Evolutionary conservation across 805 yeast species (phyloP).

Genomic region (Lipomyces mesembrius): DNA sequence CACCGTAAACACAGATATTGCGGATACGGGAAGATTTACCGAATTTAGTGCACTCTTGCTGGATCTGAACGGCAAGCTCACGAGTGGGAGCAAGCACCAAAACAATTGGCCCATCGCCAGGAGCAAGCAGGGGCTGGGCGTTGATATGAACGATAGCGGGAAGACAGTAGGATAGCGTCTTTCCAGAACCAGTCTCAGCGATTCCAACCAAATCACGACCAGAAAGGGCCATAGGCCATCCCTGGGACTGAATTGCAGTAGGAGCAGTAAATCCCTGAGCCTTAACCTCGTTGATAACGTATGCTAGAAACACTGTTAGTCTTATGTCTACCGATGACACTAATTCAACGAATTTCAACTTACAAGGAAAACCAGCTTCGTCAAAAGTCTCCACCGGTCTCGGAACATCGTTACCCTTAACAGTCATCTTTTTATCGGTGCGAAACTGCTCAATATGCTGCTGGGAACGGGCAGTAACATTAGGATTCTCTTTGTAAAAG

Average conservation of each 20-base stretch:
- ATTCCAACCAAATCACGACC: conserved; percentile 99
- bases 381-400: conserved; percentile 91
- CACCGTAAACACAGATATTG: conserved; percentile 88
- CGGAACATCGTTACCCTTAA: conserved; percentile 83
- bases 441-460: conserved; percentile 77
- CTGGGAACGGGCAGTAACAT: conserved; percentile 74
- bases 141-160: conserved; percentile 94
- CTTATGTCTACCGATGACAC: not conserved
- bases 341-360: not conserved
- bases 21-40: conserved; percentile 90
- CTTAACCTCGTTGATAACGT: conserved; percentile 85
- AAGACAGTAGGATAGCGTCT: conserved; percentile 93
- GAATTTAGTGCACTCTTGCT: conserved; percentile 92
- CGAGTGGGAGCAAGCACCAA: conserved; percentile 97
- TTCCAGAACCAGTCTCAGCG: conserved; percentile 99
- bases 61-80: conserved; percentile 98
- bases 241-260: conserved; percentile 97
- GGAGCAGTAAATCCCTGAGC: conserved; percentile 92
- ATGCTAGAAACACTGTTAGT: conserved; percentile 49
- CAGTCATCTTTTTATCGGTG: conserved; percentile 81
- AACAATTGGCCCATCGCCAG: conserved; percentile 97
- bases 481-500: conserved; percentile 85
- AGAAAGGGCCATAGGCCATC: conserved; percentile 99
- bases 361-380: conserved; percentile 91
- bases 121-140: conserved; percentile 91